Conservation (phyloP, 306 rosid genomes). For the Fagus crenata region DNA sequence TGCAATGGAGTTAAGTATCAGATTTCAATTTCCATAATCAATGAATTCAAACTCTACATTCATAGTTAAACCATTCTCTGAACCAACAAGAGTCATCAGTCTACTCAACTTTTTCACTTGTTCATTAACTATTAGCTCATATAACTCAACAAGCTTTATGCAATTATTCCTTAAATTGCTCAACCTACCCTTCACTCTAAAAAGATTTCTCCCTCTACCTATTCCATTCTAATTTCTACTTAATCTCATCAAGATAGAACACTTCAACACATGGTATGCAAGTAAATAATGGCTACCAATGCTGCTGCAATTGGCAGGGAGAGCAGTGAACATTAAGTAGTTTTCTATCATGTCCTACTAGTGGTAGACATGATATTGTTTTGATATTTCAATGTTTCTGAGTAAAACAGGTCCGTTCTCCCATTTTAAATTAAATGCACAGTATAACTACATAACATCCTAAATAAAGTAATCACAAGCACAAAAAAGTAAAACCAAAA, state of each 20-base stretch:
- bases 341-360: neutral
- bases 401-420: neutral
- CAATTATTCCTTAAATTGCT: neutral
- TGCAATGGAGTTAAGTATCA: conserved; percentile 38
- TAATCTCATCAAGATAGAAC: neutral
- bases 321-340: neutral
- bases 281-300: neutral
- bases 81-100: neutral
- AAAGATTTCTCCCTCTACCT: neutral
- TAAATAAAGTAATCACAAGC: neutral
- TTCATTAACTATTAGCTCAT: neutral
- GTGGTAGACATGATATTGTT: neutral
- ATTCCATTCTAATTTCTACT: neutral
- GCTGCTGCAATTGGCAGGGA: neutral
- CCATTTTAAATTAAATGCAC: neutral
- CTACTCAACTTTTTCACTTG: neutral
- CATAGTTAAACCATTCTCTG: neutral
- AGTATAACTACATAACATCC: neutral
- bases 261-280: neutral
- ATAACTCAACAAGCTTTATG: neutral
- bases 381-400: neutral
- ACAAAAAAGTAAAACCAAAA: neutral
- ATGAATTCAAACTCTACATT: neutral
- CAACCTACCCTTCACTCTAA: neutral
- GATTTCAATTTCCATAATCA: conserved; percentile 16